Evolutionary conservation across 257 asterid genomes (phyloP).

Genomic region (Solanum chilense): DNA sequence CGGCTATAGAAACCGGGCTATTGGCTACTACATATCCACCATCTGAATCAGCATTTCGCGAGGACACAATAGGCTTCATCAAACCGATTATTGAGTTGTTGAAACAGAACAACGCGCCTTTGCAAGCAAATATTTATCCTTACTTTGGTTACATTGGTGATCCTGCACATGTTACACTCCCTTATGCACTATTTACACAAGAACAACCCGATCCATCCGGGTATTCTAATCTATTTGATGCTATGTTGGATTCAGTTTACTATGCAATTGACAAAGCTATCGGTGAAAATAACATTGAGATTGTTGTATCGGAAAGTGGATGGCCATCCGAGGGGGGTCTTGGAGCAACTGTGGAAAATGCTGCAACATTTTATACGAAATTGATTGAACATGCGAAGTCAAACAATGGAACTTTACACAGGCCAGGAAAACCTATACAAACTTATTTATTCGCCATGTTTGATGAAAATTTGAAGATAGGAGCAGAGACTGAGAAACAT

Average conservation of each 20-base stretch:
- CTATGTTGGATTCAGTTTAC: slow-evolving; percentile 17
- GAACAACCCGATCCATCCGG: neutral
- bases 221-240: slow-evolving; percentile 24
- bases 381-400: slow-evolving; percentile 6
- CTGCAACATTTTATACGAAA: slow-evolving; percentile 1
- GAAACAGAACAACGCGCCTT: neutral
- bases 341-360: slow-evolving; percentile 5
- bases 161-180: neutral
- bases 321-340: slow-evolving; percentile 35
- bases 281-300: slow-evolving; percentile 3
- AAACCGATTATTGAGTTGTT: neutral
- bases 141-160: neutral
- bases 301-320: slow-evolving; percentile 32
- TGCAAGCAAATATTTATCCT: neutral
- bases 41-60: neutral
- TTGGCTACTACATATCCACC: neutral
- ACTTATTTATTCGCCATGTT: slow-evolving; percentile 50
- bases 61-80: neutral
- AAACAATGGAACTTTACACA: slow-evolving; percentile 15
- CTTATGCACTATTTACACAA: neutral
- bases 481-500: slow-evolving; percentile 19
- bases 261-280: slow-evolving; percentile 22
- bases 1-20: neutral
- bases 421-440: slow-evolving; percentile 16
- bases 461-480: slow-evolving; percentile 39